Conservation (phyloP, 2,329 filamentous ascomycete genomes). For the Alternaria viburni region DNA sequence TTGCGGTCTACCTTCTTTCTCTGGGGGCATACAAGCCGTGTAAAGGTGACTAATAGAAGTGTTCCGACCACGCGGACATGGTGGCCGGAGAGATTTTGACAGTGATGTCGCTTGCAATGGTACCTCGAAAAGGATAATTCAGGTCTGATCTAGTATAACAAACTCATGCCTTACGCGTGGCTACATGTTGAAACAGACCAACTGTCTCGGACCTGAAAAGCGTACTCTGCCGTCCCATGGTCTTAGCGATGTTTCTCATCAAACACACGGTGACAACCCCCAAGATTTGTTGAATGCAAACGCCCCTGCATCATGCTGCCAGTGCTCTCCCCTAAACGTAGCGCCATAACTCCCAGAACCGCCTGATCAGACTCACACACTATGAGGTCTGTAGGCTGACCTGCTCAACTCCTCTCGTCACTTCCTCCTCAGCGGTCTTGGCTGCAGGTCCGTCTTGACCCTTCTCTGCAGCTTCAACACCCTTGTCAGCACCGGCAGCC, state of each 20-base stretch:
- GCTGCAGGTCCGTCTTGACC: conserved; percentile 58
- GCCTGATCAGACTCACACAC: conserved; percentile 1
- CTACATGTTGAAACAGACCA: conserved; percentile 1
- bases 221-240: background rate
- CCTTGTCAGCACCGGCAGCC: conserved; percentile 70
- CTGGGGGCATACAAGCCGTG: background rate
- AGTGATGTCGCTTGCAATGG: background rate
- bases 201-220: background rate
- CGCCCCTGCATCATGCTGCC: conserved; percentile 1
- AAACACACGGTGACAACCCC: background rate
- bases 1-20: fast-evolving
- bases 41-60: background rate
- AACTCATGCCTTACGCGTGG: conserved; percentile 3
- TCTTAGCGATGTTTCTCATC: background rate
- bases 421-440: conserved; percentile 52
- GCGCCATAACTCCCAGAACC: conserved; percentile 1
- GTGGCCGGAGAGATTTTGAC: background rate
- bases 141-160: background rate
- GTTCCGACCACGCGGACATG: background rate
- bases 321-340: background rate
- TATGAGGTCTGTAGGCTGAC: conserved; percentile 53
- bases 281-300: conserved; percentile 1
- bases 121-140: background rate
- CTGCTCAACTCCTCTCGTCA: conserved; percentile 54
- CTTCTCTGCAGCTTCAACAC: conserved; percentile 80